These are phyloP conservation scores for Pulveroboletus ravenelii DNA, from an alignment of 768 basidiomycete species.

Conservation along the genomic window DNA sequence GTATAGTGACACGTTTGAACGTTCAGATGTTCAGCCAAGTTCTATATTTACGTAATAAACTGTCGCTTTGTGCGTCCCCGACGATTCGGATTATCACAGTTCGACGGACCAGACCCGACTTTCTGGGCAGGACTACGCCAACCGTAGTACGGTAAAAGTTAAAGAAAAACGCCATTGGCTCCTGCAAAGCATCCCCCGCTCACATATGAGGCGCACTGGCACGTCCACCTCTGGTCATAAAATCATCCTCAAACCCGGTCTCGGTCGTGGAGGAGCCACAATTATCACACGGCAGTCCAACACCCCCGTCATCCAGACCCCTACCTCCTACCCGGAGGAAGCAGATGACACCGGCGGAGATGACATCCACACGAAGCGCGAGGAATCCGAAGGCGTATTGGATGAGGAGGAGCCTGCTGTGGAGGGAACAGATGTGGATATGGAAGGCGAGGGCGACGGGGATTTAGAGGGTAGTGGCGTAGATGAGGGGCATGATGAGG, in stretches of 20 bases:
- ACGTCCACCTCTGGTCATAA: constrained; percentile 27
- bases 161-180: background rate
- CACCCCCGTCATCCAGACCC: constrained; percentile 18
- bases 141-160: background rate
- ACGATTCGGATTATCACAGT: no score
- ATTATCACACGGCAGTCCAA: constrained; percentile 24
- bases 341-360: constrained; percentile 22
- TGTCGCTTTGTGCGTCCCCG: no score
- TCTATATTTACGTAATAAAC: constrained; percentile 15
- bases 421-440: constrained; percentile 22
- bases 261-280: constrained; percentile 24
- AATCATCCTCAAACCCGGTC: constrained; percentile 40
- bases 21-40: background rate
- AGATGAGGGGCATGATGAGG: constrained; percentile 29
- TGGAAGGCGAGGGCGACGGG: constrained; percentile 28
- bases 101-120: no score
- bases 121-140: no score
- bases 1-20: constrained; percentile 8
- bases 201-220: constrained; percentile 21
- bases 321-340: constrained; percentile 18
- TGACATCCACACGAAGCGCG: constrained; percentile 25
- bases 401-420: constrained; percentile 30
- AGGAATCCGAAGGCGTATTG: constrained; percentile 28
- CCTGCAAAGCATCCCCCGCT: background rate
- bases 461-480: constrained; percentile 29